Percentiles rank a stretch among this genome's conserved stretches.
Evolutionary conservation across 1,139 yeast genomes (phyloP).

Genomic region (Hyphopichia pseudoburtonii): DNA sequence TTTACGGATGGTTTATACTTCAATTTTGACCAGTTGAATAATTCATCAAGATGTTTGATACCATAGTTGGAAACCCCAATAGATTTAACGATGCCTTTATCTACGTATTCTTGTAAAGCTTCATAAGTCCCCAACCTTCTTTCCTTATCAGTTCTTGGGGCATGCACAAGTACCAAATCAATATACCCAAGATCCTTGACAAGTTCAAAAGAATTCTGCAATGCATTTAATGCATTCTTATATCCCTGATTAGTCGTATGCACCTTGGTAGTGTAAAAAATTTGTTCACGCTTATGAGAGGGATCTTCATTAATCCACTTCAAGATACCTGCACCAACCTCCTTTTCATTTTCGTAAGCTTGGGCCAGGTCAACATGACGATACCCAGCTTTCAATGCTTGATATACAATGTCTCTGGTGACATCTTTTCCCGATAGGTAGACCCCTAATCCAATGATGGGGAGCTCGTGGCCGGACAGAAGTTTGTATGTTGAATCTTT

Average conservation of each 20-base stretch:
- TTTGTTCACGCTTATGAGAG: constrained; percentile 41
- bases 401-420: constrained; percentile 11
- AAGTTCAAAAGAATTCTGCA: constrained; percentile 9
- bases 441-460: constrained; percentile 26
- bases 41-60: constrained; percentile 43
- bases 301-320: constrained; percentile 24
- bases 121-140: constrained; percentile 55
- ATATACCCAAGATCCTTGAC: constrained; percentile 31
- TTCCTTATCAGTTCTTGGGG: constrained; percentile 27
- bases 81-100: constrained; percentile 56
- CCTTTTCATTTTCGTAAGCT: constrained; percentile 17
- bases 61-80: constrained; percentile 83
- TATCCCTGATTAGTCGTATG: constrained; percentile 12
- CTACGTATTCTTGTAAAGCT: constrained; percentile 58
- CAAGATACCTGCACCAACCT: constrained; percentile 17
- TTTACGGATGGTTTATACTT: constrained; percentile 65
- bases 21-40: constrained; percentile 42
- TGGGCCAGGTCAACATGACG: constrained; percentile 21
- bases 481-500: not conserved
- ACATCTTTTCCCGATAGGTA: constrained; percentile 12
- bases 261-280: constrained; percentile 47
- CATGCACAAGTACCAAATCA: constrained; percentile 48
- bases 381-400: constrained; percentile 19
- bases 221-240: constrained; percentile 5
- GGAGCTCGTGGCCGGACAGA: constrained; percentile 11